Conservation (phyloP, 495 filamentous ascomycete genomes). For the Aspergillus egyptiacus region DNA sequence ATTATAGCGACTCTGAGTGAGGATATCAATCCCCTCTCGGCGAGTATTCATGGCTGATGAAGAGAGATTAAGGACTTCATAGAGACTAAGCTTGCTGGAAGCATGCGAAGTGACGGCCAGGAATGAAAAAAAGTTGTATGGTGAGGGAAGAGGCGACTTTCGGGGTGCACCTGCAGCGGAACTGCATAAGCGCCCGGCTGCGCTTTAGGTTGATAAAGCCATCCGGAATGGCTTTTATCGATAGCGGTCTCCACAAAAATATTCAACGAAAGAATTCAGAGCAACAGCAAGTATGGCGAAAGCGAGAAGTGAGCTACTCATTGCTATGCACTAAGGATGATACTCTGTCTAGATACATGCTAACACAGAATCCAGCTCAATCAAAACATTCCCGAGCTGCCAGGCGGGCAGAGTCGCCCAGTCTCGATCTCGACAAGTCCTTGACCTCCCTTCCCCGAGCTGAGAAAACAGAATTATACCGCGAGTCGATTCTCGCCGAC, state of each 20-base stretch:
- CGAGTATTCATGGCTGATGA: constrained; percentile 39
- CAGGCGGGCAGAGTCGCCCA: constrained; percentile 63
- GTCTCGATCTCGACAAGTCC: constrained; percentile 71
- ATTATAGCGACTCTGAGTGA: constrained; percentile 27
- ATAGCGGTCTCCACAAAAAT: constrained; percentile 36
- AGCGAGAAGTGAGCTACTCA: constrained; percentile 29
- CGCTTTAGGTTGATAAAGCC: constrained; percentile 24
- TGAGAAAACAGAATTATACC: constrained; percentile 41
- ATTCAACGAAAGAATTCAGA: constrained; percentile 7
- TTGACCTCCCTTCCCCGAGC: constrained; percentile 56
- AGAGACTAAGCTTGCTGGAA: constrained; percentile 17
- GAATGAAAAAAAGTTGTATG: constrained; percentile 2
- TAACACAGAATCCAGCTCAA: constrained; percentile 29
- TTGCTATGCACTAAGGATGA: neutral
- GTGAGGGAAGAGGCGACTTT: neutral
- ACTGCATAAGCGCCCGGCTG: constrained; percentile 19
- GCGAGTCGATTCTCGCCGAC: constrained; percentile 54
- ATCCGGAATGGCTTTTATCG: constrained; percentile 36
- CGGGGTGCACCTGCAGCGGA: constrained; percentile 8
- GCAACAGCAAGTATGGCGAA: constrained; percentile 42
- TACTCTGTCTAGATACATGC: neutral
- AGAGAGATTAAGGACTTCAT: constrained; percentile 17
- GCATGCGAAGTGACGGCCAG: constrained; percentile 6
- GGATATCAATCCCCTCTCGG: constrained; percentile 31
- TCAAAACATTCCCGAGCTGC: constrained; percentile 65